These are phyloP conservation scores for Cornus florida DNA, from an alignment of 148 eudicot species.

Conservation along the genomic window DNA sequence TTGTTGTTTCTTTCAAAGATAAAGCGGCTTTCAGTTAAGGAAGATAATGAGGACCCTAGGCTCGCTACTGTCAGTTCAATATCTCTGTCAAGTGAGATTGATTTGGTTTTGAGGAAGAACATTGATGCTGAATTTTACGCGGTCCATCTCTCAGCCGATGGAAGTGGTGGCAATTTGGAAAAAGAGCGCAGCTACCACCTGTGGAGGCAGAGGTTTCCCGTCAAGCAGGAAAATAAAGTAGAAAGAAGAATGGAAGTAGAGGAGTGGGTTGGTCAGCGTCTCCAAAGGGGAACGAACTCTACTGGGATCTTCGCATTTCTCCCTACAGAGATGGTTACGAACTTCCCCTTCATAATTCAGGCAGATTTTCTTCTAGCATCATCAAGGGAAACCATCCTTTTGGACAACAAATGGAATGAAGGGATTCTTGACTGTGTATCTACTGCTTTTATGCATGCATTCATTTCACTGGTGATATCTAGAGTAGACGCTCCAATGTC, in stretches of 20 bases:
- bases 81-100: constrained; percentile 53
- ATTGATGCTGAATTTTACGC: constrained; percentile 60
- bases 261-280: constrained; percentile 67
- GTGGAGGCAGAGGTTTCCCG: constrained; percentile 78
- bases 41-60: constrained; percentile 38
- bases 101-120: constrained; percentile 40
- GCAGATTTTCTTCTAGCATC: constrained; percentile 75
- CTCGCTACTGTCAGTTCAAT: constrained; percentile 46
- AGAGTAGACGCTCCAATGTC: constrained; percentile 45
- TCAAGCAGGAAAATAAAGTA: constrained; percentile 41
- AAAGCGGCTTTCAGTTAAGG: constrained; percentile 56
- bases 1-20: constrained; percentile 67
- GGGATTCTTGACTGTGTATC: constrained; percentile 73
- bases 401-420: constrained; percentile 64
- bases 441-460: constrained; percentile 50
- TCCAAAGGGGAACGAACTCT: constrained; percentile 44
- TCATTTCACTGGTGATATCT: constrained; percentile 40
- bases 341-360: constrained; percentile 68
- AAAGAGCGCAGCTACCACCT: constrained; percentile 59
- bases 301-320: constrained; percentile 68
- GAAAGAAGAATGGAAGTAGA: constrained; percentile 61
- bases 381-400: constrained; percentile 61
- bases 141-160: constrained; percentile 51
- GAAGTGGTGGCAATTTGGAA: constrained; percentile 20
- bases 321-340: constrained; percentile 71